Base-by-base conservation (phyloP, 2,329 filamentous ascomycete species). In the Microcera coccophila region DNA sequence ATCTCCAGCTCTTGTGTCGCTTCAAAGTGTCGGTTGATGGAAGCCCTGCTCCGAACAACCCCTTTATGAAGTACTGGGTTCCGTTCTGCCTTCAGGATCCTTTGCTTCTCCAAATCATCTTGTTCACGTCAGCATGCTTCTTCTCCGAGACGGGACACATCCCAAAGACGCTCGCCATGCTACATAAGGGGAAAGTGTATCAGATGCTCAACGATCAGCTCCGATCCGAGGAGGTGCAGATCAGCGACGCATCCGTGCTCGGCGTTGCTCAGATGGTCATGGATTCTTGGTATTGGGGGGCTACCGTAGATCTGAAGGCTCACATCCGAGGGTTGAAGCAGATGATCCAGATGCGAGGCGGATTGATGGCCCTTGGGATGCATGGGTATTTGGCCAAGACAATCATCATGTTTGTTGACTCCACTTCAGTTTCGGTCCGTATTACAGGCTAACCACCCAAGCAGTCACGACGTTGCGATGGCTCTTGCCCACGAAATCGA, bases 271-370 rank as follows among this genome's bases (percentile, higher is more conserved):
- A 76, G 52, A 64, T 77, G 46, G 65, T 74, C 17, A 57, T 74
- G 18, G 68, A 74, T 35, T 75, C 76, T 44, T 79, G 75, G 75
- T 76, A 75, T 52, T 76, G 73, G 73, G 73, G 73, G 5, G 68
- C 67, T 19, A 67, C 65, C 0, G 55, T 63, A 28, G 69, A 72
- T 45, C 60, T 77, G 10, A 62, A 66, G 18, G 66, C 67, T 1
- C 75, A 78, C 39, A 65, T 76, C 45, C 57, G 54, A 5, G 73
- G 74, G 0, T 62, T 79, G 14, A 63, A 65, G 46, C 67, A 69
- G 36, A 75, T 78, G 71, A 67, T 78, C 9, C 57, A 56, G 17
- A 51, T 72, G 36, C 64, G 73, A 18, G 75, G 73, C 10, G 72
- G 75, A 0, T 61, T 76, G 33, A 59, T 65, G 16, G 60, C 63